Evolutionary conservation across 768 basidiomycete genomes (phyloP).

Genomic region (Macrolepiota dolichaula): DNA sequence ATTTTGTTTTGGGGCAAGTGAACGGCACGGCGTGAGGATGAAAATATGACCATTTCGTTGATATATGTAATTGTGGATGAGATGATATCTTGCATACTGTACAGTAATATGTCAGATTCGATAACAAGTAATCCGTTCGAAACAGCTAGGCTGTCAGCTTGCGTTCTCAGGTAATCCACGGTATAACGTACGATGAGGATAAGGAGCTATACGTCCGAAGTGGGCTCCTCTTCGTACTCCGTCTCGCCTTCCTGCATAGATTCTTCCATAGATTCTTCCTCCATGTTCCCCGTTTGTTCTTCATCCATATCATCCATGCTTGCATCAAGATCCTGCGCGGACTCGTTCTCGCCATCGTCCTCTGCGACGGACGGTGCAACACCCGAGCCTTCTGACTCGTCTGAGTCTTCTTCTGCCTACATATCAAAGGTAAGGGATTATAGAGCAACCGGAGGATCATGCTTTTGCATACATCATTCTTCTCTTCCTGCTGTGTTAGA

Average conservation of each 20-base stretch:
- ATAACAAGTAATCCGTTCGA: not conserved
- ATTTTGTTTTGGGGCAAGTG: conserved; percentile 56
- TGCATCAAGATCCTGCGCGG: conserved; percentile 56
- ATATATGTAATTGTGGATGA: not conserved
- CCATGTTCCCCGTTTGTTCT: conserved; percentile 38
- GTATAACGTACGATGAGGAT: not conserved
- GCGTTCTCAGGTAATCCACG: not conserved
- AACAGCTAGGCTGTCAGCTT: not conserved
- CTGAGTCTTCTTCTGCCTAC: conserved; percentile 13
- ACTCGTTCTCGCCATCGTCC: conserved; percentile 48
- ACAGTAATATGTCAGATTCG: not conserved
- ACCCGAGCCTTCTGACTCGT: conserved; percentile 48
- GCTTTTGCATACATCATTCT: conserved; percentile 63
- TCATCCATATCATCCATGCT: conserved; percentile 59
- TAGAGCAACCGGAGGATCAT: not conserved
- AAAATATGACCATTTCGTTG: not conserved
- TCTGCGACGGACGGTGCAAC: conserved; percentile 39
- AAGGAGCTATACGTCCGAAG: conserved; percentile 24
- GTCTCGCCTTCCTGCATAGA: conserved; percentile 28
- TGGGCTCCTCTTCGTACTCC: conserved; percentile 46
- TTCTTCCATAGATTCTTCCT: conserved; percentile 39
- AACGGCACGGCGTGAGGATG: not conserved
- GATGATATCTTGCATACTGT: conserved; percentile 8
- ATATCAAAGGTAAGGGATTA: not conserved
- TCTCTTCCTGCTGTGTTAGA: conserved; percentile 77